Evolutionary conservation across 148 eudicot genomes (phyloP), one percentile per base, ranked within the genome.

Genomic region (Bassia scoparia): DNA sequence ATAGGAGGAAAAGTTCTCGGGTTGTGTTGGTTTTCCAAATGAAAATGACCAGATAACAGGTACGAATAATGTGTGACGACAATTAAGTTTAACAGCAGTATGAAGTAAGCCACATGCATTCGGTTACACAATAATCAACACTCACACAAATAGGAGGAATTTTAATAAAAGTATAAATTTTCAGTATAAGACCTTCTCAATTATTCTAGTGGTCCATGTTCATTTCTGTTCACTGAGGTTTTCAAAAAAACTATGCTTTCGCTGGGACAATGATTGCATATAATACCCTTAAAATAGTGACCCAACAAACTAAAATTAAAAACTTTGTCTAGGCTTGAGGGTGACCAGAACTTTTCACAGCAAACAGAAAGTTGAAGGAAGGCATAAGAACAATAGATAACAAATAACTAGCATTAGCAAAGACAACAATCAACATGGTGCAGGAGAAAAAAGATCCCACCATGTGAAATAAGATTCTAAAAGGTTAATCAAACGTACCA

Each of bases 231-330:
- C 15, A 64, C 31, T 24, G 5, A 66, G 53, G 34, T 66, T 26
- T 66, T 43, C 33, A 43, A 43, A 66, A 13, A 66, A 43, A 66
- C 33, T 43, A 33, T 66, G 43, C 50, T 24, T 66, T n/a, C n/a
- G n/a, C 69, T 12, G 33, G 43, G 31, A 66, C 44, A 44, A 3
- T 13, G 43, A 66, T n/a, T n/a, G n/a, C 2, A 14, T 10, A 41
- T 41, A 66, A n/a, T n/a, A n/a, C n/a, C 69, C 12, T 0, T 24
- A 66, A 26, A 24, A 43, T 33, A 26, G 52, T 43, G 9, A 66
- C 2, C 43, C 33, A 64, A 64, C 68, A 66, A 41, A 43, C 20
- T 41, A 15, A 26, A n/a, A n/a, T n/a, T 43, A 41, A 26, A 41
- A 37, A 12, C n/a, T n/a, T n/a, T n/a, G n/a, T n/a, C n/a, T n/a